Conservation (phyloP, 768 basidiomycete genomes). For the Boletus rufocinnamomeus region DNA sequence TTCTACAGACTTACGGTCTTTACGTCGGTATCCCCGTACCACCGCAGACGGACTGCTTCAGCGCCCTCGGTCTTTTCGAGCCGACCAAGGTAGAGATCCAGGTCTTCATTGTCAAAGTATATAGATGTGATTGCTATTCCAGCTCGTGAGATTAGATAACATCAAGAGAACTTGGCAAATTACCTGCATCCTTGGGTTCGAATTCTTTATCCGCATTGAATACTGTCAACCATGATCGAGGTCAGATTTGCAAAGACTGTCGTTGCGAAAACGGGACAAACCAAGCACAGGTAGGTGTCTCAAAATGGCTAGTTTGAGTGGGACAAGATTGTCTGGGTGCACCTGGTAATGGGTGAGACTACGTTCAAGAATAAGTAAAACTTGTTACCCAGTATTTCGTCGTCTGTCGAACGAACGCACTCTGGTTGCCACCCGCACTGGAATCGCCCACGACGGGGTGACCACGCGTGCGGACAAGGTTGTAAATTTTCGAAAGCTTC, state of each 20-base stretch:
- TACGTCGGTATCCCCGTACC: conserved; percentile 89
- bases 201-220: conserved; percentile 95
- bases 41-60: conserved; percentile 92
- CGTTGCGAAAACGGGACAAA: conserved; percentile 37
- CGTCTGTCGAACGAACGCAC: conserved; percentile 97
- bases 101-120: conserved; percentile 94
- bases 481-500: conserved; percentile 91
- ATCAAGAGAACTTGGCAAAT: conserved; percentile 9
- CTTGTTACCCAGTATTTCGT: conserved; percentile 96
- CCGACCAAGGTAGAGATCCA: conserved; percentile 94
- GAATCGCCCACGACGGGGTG: conserved; percentile 94
- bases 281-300: conserved; percentile 93
- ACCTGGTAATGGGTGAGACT: conserved; percentile 42
- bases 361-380: background rate
- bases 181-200: conserved; percentile 79
- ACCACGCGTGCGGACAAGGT: conserved; percentile 92
- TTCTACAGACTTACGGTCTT: conserved; percentile 60
- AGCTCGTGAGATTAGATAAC: conserved; percentile 4
- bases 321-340: conserved; percentile 92
- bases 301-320: conserved; percentile 90
- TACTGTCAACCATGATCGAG: conserved; percentile 47
- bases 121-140: conserved; percentile 88
- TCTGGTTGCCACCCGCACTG: conserved; percentile 92
- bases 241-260: background rate
- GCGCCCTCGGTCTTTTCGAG: conserved; percentile 99